These are phyloP conservation scores for Trametes polyzona DNA, from an alignment of 1,284 basidiomycete species.

Conservation along the genomic window DNA sequence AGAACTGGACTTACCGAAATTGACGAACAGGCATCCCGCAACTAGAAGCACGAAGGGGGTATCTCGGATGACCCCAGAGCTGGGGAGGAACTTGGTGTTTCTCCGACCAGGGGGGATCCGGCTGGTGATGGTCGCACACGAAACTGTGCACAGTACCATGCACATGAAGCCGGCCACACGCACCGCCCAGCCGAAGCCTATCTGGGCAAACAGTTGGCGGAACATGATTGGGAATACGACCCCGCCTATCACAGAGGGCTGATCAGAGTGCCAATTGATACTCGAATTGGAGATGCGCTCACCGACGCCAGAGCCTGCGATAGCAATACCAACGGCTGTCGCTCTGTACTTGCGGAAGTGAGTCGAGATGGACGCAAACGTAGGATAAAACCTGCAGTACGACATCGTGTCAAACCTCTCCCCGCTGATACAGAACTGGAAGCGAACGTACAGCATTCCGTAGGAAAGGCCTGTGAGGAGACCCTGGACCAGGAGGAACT, in stretches of 20 bases:
- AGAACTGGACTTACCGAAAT: slow-evolving; percentile 26
- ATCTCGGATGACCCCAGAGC: slow-evolving; percentile 33
- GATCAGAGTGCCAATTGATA: background rate
- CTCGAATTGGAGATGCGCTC: background rate
- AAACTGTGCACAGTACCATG: slow-evolving; percentile 33
- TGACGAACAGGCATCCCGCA: slow-evolving; percentile 36
- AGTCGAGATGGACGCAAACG: slow-evolving; percentile 39
- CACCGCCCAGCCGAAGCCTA: slow-evolving; percentile 68
- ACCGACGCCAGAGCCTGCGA: slow-evolving; percentile 37
- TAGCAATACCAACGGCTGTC: slow-evolving; percentile 56
- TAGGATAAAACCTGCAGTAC: slow-evolving; percentile 33
- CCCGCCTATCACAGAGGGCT: slow-evolving; percentile 47
- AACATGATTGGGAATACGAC: slow-evolving; percentile 70
- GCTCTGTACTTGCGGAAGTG: slow-evolving; percentile 60
- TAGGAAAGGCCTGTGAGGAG: slow-evolving; percentile 41
- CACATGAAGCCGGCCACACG: slow-evolving; percentile 39
- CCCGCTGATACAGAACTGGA: background rate
- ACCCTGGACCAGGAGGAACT: slow-evolving; percentile 43
- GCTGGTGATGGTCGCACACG: slow-evolving; percentile 34
- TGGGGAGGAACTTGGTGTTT: slow-evolving; percentile 29
- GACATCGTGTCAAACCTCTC: background rate
- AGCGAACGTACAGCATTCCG: slow-evolving; percentile 38
- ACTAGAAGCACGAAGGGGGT: slow-evolving; percentile 35
- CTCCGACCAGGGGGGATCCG: slow-evolving; percentile 22
- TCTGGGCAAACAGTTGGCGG: slow-evolving; percentile 52